Evolutionary conservation across 2,329 filamentous ascomycete species (phyloP).

Genomic region (Cercospora berteroae): DNA sequence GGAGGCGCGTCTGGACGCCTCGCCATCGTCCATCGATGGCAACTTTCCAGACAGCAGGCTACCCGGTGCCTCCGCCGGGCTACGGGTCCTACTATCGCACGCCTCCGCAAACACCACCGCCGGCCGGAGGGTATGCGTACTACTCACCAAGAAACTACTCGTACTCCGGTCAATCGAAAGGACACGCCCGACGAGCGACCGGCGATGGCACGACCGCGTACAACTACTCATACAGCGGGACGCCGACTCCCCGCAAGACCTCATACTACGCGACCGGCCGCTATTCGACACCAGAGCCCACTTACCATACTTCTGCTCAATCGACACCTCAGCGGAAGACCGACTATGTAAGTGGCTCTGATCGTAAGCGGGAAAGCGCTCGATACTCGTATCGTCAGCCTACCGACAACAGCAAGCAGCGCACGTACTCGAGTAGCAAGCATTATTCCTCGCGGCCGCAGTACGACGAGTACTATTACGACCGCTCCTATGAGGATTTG

Average conservation of each 20-base stretch:
- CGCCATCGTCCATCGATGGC: conserved; percentile 33
- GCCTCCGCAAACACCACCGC: conserved; percentile 51
- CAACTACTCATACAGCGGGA: conserved; percentile 43
- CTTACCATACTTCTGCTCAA: conserved; percentile 43
- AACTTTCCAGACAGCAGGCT: conserved; percentile 38
- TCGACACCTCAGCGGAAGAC: conserved; percentile 55
- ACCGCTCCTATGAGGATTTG: conserved; percentile 48
- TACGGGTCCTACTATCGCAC: conserved; percentile 52
- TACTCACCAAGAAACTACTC: conserved; percentile 54
- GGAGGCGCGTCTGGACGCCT: conserved; percentile 40
- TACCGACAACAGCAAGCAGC: conserved; percentile 43
- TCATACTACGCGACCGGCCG: conserved; percentile 19
- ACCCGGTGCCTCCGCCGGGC: conserved; percentile 45
- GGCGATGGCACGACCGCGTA: conserved; percentile 46
- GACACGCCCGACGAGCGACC: conserved; percentile 58
- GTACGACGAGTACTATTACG: conserved; percentile 55
- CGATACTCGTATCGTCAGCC: conserved; percentile 53
- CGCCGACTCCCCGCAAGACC: conserved; percentile 24
- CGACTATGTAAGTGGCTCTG: conserved; percentile 67
- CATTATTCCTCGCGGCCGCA: conserved; percentile 54
- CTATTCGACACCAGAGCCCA: conserved; percentile 27
- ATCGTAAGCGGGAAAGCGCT: conserved; percentile 43
- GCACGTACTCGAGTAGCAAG: conserved; percentile 42
- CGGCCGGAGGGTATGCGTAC: conserved; percentile 45
- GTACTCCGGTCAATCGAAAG: conserved; percentile 49